phyloP scores from a whole-genome alignment of 495 filamentous ascomycete species.

The Trichoderma reesei region DNA sequence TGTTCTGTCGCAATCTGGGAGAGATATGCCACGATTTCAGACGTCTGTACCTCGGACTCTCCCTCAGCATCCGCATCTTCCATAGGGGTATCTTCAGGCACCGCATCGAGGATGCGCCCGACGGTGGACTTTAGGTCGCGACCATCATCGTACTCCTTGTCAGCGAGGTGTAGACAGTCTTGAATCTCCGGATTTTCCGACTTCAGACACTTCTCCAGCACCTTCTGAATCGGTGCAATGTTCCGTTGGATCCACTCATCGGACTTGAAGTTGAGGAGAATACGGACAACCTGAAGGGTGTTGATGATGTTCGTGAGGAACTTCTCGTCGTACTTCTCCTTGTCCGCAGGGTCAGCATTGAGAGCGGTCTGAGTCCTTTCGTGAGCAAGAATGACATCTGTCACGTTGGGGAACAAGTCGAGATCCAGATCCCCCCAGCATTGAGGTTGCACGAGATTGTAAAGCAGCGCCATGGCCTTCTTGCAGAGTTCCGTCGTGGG shows the following conservation, averaged over 20 bases:
- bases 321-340: constrained; percentile 76
- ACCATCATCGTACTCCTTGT: constrained; percentile 54
- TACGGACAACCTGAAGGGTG: constrained; percentile 77
- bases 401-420: constrained; percentile 82
- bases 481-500: constrained; percentile 64
- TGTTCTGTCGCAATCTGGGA: constrained; percentile 73
- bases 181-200: constrained; percentile 85
- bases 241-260: constrained; percentile 84
- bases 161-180: constrained; percentile 69
- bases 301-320: constrained; percentile 81
- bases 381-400: constrained; percentile 67
- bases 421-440: constrained; percentile 91
- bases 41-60: constrained; percentile 55
- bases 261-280: constrained; percentile 73
- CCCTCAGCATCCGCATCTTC: constrained; percentile 85
- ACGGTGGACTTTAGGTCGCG: constrained; percentile 57
- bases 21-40: constrained; percentile 72
- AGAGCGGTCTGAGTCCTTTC: constrained; percentile 63
- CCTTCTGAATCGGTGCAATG: constrained; percentile 66
- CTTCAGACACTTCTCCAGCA: constrained; percentile 81
- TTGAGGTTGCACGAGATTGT: constrained; percentile 73
- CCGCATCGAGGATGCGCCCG: constrained; percentile 74
- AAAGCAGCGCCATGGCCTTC: constrained; percentile 73
- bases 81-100: constrained; percentile 79
- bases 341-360: constrained; percentile 67